Evolutionary conservation across 2,329 filamentous ascomycete species (phyloP).

Genomic region (Botrytis pseudocinerea): DNA sequence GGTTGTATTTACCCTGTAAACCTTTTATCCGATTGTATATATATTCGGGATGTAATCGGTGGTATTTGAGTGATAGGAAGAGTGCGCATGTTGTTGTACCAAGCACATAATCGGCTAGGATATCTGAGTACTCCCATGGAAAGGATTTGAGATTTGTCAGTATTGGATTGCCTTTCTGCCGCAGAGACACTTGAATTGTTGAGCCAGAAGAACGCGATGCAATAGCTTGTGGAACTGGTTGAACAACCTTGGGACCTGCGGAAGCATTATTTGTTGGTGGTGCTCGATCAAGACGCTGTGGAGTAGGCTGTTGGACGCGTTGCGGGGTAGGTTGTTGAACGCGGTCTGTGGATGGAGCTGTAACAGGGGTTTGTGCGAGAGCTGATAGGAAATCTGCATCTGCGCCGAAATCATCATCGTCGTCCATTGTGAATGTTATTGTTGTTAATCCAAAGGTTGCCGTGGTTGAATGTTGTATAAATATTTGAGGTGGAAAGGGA

Average conservation of each 20-base stretch:
- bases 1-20: conserved; percentile 79
- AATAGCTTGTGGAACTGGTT: conserved; percentile 86
- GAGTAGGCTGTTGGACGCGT: conserved; percentile 49
- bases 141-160: conserved; percentile 78
- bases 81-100: conserved; percentile 86
- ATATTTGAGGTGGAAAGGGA: background rate
- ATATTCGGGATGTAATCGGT: conserved; percentile 95
- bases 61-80: conserved; percentile 94
- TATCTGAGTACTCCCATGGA: conserved; percentile 96
- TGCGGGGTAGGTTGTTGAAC: conserved; percentile 44
- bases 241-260: conserved; percentile 63
- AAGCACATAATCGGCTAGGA: conserved; percentile 90
- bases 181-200: conserved; percentile 83
- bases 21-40: conserved; percentile 90
- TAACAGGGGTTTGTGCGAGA: conserved; percentile 50
- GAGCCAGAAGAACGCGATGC: conserved; percentile 65
- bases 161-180: conserved; percentile 94
- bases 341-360: conserved; percentile 31
- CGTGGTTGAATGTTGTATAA: background rate
- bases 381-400: conserved; percentile 58
- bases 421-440: conserved; percentile 39
- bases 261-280: conserved; percentile 41
- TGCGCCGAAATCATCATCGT: conserved; percentile 57
- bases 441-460: background rate
- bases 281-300: conserved; percentile 57